phyloP scores from a whole-genome alignment of 768 basidiomycete genomes.

The Phlebiopsis gigantea region DNA sequence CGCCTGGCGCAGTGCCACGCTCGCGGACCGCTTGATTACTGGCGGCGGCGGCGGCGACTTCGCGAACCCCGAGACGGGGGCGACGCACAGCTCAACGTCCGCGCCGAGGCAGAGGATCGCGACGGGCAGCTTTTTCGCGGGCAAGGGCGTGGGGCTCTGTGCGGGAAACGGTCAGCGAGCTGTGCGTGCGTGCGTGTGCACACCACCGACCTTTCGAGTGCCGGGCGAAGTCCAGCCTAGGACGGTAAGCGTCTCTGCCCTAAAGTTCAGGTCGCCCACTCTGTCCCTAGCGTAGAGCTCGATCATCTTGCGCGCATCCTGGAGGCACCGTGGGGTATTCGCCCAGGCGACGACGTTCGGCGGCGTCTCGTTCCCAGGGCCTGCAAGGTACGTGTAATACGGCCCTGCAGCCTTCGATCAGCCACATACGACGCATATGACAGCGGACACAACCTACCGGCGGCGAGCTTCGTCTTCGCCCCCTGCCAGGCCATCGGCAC shows the following conservation, averaged over 20 bases:
- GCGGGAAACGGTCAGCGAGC: too few relatives aligned
- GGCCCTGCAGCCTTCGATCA: slow-evolving; percentile 6
- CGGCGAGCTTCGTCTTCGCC: slow-evolving; percentile 7
- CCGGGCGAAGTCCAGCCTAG: slow-evolving; percentile 8
- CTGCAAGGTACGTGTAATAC: slow-evolving; percentile 12
- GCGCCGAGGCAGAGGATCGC: slow-evolving; percentile 13
- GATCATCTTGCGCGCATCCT: slow-evolving; percentile 6
- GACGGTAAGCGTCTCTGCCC: slow-evolving; percentile 4
- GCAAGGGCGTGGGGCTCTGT: neutral
- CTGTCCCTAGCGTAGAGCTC: neutral
- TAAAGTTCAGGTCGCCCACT: neutral
- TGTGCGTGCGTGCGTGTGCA: too few relatives aligned
- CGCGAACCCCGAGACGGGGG: neutral
- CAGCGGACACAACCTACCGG: slow-evolving; percentile 1
- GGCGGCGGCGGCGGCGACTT: neutral
- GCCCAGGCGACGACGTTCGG: slow-evolving; percentile 1
- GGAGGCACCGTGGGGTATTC: neutral
- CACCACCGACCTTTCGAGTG: slow-evolving; percentile 8
- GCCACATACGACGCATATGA: neutral
- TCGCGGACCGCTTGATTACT: neutral
- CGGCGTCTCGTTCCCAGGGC: neutral
- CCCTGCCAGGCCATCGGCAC: slow-evolving; percentile 11
- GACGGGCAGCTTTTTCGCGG: neutral
- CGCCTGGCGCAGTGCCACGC: neutral
- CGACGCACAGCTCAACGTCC: slow-evolving; percentile 12